Base-by-base conservation (phyloP, 345 rosid genomes). In the Lepidium didymum region DNA sequence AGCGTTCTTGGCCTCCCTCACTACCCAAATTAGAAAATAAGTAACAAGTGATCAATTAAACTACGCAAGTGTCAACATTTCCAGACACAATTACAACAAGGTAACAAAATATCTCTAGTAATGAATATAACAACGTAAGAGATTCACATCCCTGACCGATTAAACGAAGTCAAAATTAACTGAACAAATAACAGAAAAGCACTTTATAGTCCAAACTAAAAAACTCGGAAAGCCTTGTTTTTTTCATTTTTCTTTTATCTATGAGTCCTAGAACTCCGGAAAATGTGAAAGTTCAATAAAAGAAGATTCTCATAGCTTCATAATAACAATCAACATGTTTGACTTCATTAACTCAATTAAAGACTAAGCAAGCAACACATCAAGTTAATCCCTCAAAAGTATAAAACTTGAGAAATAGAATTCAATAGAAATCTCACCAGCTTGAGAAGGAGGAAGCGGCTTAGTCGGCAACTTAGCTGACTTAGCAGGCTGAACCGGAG, bases 381-480 rank as follows among this genome's bases (percentile, higher is more conserved):
- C 51, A 1, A 62, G 34, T 18, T 13, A 62, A 43, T n/a, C 46
- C 46, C 19, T 31, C 12, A n/a, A 55, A 29, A 37, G 3, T 40
- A 40, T 33, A 7, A 12, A 27, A 41, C 8, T 15, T 1, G 35
- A 33, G 31, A 37, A 34, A 34, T 0, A 42, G 29, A 45, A 37
- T 2, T 15, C 12, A 61, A 44, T 36, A 59, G 16, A 45, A n/a
- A 19, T 4, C 79, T 78, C 23, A 93, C 98, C 92, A 77, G 96
- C 91, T 80, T 90, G 87, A 70, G 88, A 52, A 61, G 96, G 94
- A 71, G 94, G 87, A 8, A 67, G 77, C 10, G 94, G 93, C 82
- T 84, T 92, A 54, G 90, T 65, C 8, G 97, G 94, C 43, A 87
- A 70, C 83, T 85, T 86, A 49, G 84, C 89, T 44, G 83, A 60